Evolutionary conservation across 2,329 filamentous ascomycete genomes (phyloP), one percentile per base, ranked within the genome.

Genomic region (Cladosporium phlei): DNA sequence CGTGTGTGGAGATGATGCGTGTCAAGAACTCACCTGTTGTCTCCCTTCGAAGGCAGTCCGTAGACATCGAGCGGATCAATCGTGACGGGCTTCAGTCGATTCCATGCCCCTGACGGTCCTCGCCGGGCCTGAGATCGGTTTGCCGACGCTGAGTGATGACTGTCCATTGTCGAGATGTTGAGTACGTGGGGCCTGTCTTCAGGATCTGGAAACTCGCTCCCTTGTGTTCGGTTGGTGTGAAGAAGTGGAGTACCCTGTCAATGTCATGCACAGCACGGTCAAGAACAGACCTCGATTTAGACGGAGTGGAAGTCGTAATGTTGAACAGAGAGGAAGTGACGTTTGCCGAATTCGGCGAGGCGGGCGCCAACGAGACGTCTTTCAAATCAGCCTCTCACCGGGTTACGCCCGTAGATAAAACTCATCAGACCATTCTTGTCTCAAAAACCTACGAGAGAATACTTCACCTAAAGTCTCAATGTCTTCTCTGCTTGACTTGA

Each of bases 21-120:
- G 21, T 14, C 10, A 27, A 11, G 5, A 6, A 6, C 11, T 39
- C 24, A 91, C 89, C 86, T 84, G 38, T 77, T 86, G 66, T 97
- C 91, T 43, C 91, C 91, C 63, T 95, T 96, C 2, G 89, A 95
- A 4, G 88, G 88, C 54, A 95, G 76, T 2, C 91, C 90, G 55
- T 94, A 85, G 50, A 75, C 78, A 57, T 94, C 86, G 21, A 97
- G 73, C 11, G 86, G 80, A 65, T 96, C 89, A 48, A 81, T 71
- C 34, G 84, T 79, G 50, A 83, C 77, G 10, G 86, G 84, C 65
- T 85, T 89, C 53, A 94, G 71, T 53, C 86, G 76, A 50, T 78
- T 79, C 81, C 84, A 87, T 55, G 79, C 74, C 40, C 76, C 75
- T 38, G 80, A 78, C 10, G 66, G 60, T 5, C 64, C 64, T 35